A percentile compares a stretch with the other conserved stretches of the same genome.
phyloP scores from a whole-genome alignment of 2,329 filamentous ascomycete species.

The Daldinia eschscholtzii region DNA sequence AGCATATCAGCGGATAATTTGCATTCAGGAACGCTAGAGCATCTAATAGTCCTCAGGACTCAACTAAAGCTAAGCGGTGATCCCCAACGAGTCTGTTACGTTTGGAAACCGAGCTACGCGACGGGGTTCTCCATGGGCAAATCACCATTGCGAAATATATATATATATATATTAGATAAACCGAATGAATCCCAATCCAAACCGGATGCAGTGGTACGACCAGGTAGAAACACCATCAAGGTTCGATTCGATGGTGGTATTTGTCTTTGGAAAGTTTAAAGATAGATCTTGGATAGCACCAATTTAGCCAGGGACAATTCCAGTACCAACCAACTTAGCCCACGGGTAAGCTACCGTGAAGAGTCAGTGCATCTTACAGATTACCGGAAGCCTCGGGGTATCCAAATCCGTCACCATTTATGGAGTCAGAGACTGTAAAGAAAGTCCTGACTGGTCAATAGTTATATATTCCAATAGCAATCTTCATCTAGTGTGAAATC shows the following conservation, averaged over 20 bases:
- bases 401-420: not conserved
- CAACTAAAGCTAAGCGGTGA: not conserved
- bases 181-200: conserved; percentile 1
- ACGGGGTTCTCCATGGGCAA: not conserved
- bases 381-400: conserved; percentile 15
- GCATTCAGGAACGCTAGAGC: not conserved
- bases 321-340: not conserved
- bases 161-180: not conserved
- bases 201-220: not conserved
- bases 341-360: not conserved
- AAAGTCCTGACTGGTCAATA: not conserved
- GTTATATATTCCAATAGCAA: not conserved
- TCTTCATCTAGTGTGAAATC: not conserved
- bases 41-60: not conserved
- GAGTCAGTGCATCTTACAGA: not conserved
- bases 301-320: conserved; percentile 12
- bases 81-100: conserved; percentile 1
- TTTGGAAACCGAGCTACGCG: not conserved
- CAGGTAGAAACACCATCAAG: not conserved
- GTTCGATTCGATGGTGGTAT: too few species aligned
- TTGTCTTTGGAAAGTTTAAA: not conserved
- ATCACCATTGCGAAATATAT: conserved; percentile 2
- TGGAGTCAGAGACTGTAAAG: not conserved
- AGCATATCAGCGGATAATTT: not conserved
- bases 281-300: conserved; percentile 19